phyloP scores from a whole-genome alignment of 352 stramenopile species.

The Phytopythium chamaehyphon region DNA sequence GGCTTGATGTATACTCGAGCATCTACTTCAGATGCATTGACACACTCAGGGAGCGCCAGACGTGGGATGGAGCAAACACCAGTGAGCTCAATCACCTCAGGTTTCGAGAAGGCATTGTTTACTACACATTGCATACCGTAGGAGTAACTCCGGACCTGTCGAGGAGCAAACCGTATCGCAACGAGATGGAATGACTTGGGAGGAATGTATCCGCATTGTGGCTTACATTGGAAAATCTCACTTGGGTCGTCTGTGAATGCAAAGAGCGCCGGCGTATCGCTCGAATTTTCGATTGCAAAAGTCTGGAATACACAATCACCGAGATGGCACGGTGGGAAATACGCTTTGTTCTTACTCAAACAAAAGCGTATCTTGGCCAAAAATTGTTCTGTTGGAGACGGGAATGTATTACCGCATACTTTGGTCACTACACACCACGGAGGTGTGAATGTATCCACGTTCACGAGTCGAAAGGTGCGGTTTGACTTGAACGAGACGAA shows the following conservation, averaged over 20 bases:
- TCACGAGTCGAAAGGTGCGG: slow-evolving; percentile 91
- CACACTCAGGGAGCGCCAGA: slow-evolving; percentile 17
- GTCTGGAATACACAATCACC: slow-evolving; percentile 90
- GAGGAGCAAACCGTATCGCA: slow-evolving; percentile 69
- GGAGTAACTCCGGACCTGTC: slow-evolving; percentile 35
- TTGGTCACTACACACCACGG: slow-evolving; percentile 84
- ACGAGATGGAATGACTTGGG: slow-evolving; percentile 82
- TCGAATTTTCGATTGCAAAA: slow-evolving; percentile 79
- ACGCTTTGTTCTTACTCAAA: slow-evolving; percentile 45
- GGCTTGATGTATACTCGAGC: slow-evolving; percentile 78
- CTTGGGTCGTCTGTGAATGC: slow-evolving; percentile 59
- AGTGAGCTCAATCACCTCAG: slow-evolving; percentile 51
- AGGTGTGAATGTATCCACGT: slow-evolving; percentile 89
- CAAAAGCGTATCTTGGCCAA: slow-evolving; percentile 79
- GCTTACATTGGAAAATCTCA: slow-evolving; percentile 70
- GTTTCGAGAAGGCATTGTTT: slow-evolving; percentile 52
- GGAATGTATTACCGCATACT: slow-evolving; percentile 87
- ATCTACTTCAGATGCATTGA: slow-evolving; percentile 9
- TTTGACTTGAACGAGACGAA: slow-evolving; percentile 92
- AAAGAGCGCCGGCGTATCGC: slow-evolving; percentile 89
- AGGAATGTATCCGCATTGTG: slow-evolving; percentile 56
- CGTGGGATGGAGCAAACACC: slow-evolving; percentile 53
- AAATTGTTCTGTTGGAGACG: slow-evolving; percentile 78
- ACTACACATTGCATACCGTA: slow-evolving; percentile 65
- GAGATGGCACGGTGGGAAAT: slow-evolving; percentile 86